A percentile compares a stretch with the other conserved stretches of the same genome.
phyloP scores from a whole-genome alignment of 176 grass and related monocot genomes.

The Eragrostis nindensis region DNA sequence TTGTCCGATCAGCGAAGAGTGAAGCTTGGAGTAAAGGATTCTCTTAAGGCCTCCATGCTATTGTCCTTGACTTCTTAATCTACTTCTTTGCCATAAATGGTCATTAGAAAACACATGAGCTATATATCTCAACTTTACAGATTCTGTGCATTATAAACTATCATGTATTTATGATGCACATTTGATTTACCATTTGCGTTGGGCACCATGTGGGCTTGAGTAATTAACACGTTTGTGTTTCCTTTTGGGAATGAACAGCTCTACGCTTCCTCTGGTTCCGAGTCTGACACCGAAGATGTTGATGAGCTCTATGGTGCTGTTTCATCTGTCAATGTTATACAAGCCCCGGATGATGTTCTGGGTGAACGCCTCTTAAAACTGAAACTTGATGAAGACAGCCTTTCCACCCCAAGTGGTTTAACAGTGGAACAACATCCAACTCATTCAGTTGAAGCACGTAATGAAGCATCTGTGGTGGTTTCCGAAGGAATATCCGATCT shows the following conservation, averaged over 20 bases:
- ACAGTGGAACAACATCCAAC: conserved; percentile 12
- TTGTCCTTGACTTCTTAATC: not conserved
- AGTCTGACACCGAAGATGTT: conserved; percentile 65
- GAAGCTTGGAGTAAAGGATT: not conserved
- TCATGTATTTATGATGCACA: conserved; percentile 2
- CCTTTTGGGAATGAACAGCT: conserved; percentile 54
- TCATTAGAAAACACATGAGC: conserved; percentile 1
- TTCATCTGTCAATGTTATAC: conserved; percentile 34
- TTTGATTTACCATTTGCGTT: conserved; percentile 23
- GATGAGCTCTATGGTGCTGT: conserved; percentile 42
- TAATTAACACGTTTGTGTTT: conserved; percentile 38
- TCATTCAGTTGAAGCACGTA: conserved; percentile 41
- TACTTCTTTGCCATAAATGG: not conserved
- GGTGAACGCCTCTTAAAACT: conserved; percentile 60
- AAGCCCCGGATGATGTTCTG: conserved; percentile 50
- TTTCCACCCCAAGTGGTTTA: conserved; percentile 38
- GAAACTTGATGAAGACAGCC: conserved; percentile 60
- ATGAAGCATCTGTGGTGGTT: conserved; percentile 34
- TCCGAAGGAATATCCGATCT: conserved; percentile 44
- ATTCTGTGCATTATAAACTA: not conserved
- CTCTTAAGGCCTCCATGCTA: not conserved
- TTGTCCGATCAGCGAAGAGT: not conserved
- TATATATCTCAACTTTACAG: conserved; percentile 5
- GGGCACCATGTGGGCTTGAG: not conserved
- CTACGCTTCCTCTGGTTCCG: conserved; percentile 55